A percentile compares a stretch with the other conserved stretches of the same genome.
Evolutionary conservation across 768 basidiomycete species (phyloP).

Genomic region (Boletus tomentosulus): DNA sequence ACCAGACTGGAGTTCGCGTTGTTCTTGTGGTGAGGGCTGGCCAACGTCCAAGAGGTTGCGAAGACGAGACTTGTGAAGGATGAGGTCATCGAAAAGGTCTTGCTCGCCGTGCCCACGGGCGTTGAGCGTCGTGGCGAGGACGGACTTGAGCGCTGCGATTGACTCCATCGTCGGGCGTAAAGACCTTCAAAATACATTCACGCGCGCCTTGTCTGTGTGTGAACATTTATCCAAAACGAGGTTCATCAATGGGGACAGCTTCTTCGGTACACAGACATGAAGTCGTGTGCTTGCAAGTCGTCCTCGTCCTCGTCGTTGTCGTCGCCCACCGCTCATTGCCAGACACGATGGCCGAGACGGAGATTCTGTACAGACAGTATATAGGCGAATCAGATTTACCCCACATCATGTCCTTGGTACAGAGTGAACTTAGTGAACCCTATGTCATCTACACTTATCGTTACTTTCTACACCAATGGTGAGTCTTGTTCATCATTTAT

Average conservation of each 20-base stretch:
- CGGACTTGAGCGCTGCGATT: conserved; percentile 51
- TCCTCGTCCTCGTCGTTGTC: not conserved
- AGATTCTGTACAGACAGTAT: conserved; percentile 62
- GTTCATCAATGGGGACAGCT: not conserved
- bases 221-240: not conserved
- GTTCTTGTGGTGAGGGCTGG: conserved; percentile 56
- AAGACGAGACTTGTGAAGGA: conserved; percentile 61
- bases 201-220: not conserved
- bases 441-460: conserved; percentile 96
- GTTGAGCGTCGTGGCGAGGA: conserved; percentile 46
- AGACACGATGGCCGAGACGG: conserved; percentile 34
- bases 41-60: conserved; percentile 64
- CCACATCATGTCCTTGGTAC: conserved; percentile 81
- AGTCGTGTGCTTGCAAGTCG: not conserved
- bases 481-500: conserved; percentile 26
- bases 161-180: conserved; percentile 46
- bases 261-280: not conserved
- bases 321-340: not conserved
- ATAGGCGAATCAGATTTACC: conserved; percentile 73
- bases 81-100: conserved; percentile 70
- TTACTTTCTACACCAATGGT: conserved; percentile 97
- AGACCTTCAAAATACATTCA: not conserved
- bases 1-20: conserved; percentile 63
- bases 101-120: conserved; percentile 56
- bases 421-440: conserved; percentile 91